Evolutionary conservation across 1,284 basidiomycete species (phyloP).

Genomic region (Microbotryum intermedium): DNA sequence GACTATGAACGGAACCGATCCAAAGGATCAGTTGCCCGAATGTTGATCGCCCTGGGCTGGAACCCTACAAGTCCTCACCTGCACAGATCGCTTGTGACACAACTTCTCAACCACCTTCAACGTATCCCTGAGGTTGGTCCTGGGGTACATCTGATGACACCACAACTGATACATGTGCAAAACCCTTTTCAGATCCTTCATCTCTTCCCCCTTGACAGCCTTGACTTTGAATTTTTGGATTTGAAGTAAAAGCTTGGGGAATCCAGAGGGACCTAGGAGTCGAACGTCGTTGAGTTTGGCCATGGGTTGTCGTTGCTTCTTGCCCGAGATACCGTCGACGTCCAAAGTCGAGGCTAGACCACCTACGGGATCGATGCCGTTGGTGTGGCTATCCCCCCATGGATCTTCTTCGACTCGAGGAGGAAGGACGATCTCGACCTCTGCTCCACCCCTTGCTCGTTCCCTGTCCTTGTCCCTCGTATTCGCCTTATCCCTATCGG

Average conservation of each 20-base stretch:
- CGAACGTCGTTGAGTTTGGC: constrained; percentile 34
- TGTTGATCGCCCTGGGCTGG: too few relatives aligned
- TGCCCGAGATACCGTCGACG: not conserved
- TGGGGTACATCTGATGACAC: constrained; percentile 83
- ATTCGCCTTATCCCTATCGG: too few relatives aligned
- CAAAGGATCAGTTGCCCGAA: too few relatives aligned
- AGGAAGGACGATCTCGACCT: too few relatives aligned
- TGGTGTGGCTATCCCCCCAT: too few relatives aligned
- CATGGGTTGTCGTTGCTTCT: constrained; percentile 30
- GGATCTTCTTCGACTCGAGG: too few relatives aligned
- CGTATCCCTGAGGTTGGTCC: constrained; percentile 73
- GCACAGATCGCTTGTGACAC: constrained; percentile 71
- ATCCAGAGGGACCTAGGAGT: constrained; percentile 61
- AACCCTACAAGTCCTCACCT: too few relatives aligned
- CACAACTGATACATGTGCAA: constrained; percentile 81
- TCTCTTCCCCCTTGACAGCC: constrained; percentile 81
- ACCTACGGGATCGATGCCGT: too few relatives aligned
- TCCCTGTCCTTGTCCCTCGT: too few relatives aligned
- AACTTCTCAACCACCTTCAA: constrained; percentile 71
- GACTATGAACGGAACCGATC: not conserved
- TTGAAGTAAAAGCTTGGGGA: constrained; percentile 63
- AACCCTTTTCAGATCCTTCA: constrained; percentile 65
- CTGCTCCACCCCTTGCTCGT: too few relatives aligned
- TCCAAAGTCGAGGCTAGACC: not conserved
- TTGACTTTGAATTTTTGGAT: constrained; percentile 64